Base-by-base conservation (phyloP, 139 green algal species). In the Ettlia oleoabundans region DNA sequence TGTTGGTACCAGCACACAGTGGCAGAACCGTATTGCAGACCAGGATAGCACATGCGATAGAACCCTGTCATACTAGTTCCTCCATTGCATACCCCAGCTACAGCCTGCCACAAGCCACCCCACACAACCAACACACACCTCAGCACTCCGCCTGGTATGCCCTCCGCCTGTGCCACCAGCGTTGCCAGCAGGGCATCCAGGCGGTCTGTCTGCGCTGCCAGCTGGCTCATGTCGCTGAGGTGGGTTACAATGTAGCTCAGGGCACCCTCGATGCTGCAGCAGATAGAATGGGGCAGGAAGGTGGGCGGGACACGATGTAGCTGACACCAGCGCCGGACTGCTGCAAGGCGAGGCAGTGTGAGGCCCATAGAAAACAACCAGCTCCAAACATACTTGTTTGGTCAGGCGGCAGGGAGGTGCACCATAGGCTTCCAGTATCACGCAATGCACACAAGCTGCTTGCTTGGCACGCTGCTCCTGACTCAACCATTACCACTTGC, bases 121-220 rank as follows among this genome's bases (percentile, higher is more conserved):
- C 13, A 10, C 13, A 10, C 47, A 15, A 58, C 13, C 47, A 58
- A 58, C 47, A 24, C 38, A 5, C 51, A 30, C 19, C 58, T 37
- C 32, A 38, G 40, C 28, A 62, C 41, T 3, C 61, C 63, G 19
- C 75, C 58, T 9, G 40, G 58, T 40, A 73, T 9, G 28, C 70
- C 69, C 35, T 66, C 66, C 6, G 38, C 68, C 51, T 64, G 52
- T 4, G 61, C 33, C 64, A 30, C 42, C 69, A 88, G 58, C 43
- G 84, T 75, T 38, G 55, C 62, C 30, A 91, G 74, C 47, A 94
- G 76, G 2, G 72, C 78, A 64, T 94, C 84, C 33, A 96, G 82
- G 64, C 93, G 91, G 74, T 96, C 89, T 30, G 91, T 92, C 53
- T 94, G 82, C 0, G 93, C 92, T 18, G 91, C 91, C 19, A 96